Base-by-base conservation (phyloP, 768 basidiomycete genomes). In the Naematelia aurantialba region DNA sequence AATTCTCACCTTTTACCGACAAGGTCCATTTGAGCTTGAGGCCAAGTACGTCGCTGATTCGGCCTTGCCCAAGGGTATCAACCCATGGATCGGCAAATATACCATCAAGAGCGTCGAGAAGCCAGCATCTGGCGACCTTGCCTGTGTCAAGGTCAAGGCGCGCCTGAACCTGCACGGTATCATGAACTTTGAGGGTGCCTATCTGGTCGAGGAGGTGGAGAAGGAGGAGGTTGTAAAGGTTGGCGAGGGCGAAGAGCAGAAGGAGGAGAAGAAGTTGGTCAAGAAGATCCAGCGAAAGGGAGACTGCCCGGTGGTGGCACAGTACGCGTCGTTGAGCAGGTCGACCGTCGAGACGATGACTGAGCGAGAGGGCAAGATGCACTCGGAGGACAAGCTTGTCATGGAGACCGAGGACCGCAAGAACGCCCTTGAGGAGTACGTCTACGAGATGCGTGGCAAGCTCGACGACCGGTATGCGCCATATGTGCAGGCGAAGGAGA, bases 371-470 rank as follows among this genome's bases (percentile, higher is more conserved):
- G 86, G 85, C 17, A 80, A 88, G 79, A 89, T 99, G 91, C 83
- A 87, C 76, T 83, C 88, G 26, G 80, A 84, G 56, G 96, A 99
- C 80, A 97, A 94, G 82, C 88, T 98, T 62, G 94, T 99, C 53
- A 84, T 86, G 81, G 96, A 99, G 76, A 99, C 96, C 58, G 94
- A 97, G 91, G 89, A 98, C 79, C 86, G 89, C 78, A 99, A 97
- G 81, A 99, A 99, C 75, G 92, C 93, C 3, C 85, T 99, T 13
- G 94, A 99, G 80, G 96, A 98, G 80, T 97, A 94, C 81, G 88
- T 98, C 58, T 97, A 97, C 79, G 94, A 98, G 78, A 91, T 83
- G 72, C 89, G 92, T 39, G 81, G 84, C 78, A 94, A 96, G 81
- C 84, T 99, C 60, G 93, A 97, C 34, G 89, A 87, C 48, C 85